Evolutionary conservation across 148 eudicot species (phyloP).

Genomic region (Nyssa sinensis): DNA sequence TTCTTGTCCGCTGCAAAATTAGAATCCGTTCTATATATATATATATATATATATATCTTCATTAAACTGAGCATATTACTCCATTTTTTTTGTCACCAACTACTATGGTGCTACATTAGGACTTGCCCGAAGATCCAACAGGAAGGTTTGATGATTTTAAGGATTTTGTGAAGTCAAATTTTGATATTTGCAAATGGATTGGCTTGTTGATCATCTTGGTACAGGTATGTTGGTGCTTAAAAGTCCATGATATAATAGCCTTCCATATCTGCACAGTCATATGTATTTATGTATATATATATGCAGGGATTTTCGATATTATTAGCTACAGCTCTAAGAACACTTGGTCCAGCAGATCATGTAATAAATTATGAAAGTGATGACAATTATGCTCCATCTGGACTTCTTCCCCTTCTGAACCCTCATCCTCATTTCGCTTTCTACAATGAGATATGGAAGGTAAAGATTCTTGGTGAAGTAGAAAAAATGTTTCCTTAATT

Average conservation of each 20-base stretch:
- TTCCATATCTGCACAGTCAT: too few species aligned
- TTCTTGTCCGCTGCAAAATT: too few species aligned
- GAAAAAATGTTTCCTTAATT: background rate
- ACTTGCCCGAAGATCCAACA: constrained; percentile 55
- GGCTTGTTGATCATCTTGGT: constrained; percentile 25
- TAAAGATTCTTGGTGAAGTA: too few species aligned
- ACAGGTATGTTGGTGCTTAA: constrained; percentile 42
- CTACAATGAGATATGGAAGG: constrained; percentile 9
- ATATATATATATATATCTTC: too few species aligned
- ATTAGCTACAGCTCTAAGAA: constrained; percentile 42
- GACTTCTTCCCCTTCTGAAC: constrained; percentile 18
- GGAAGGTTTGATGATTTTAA: constrained; percentile 48
- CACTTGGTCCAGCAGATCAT: background rate
- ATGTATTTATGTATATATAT: too few species aligned
- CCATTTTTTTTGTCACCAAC: background rate
- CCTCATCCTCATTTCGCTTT: constrained; percentile 7
- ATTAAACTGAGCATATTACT: too few species aligned
- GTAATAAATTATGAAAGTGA: constrained; percentile 4
- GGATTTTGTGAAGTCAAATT: constrained; percentile 33
- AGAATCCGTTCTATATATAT: too few species aligned
- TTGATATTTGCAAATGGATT: constrained; percentile 30
- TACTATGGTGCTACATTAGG: constrained; percentile 28
- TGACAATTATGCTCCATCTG: background rate
- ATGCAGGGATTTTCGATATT: constrained; percentile 41
- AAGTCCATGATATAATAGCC: too few species aligned